phyloP scores from a whole-genome alignment of 768 basidiomycete species.

The Macrolepiota albuminosa region DNA sequence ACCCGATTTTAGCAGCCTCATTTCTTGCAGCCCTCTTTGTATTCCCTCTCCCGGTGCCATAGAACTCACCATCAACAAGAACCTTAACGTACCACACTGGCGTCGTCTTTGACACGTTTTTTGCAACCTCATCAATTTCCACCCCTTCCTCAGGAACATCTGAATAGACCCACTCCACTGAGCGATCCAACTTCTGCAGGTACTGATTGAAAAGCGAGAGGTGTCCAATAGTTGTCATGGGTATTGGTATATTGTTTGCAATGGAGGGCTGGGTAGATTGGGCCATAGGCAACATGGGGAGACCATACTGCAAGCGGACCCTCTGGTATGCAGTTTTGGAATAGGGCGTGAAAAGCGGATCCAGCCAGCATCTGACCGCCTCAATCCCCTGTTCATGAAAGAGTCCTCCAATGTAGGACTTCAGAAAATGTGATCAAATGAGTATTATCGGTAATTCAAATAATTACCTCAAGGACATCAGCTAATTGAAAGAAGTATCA shows the following conservation, averaged over 20 bases:
- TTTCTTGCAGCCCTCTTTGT: conserved; percentile 80
- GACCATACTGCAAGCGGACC: conserved; percentile 64
- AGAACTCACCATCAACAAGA: conserved; percentile 52
- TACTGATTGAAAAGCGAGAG: conserved; percentile 79
- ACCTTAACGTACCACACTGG: conserved; percentile 73
- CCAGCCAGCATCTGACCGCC: conserved; percentile 55
- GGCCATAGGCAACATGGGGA: conserved; percentile 34
- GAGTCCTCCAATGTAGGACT: conserved; percentile 81
- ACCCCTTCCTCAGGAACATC: conserved; percentile 24
- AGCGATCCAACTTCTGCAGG: conserved; percentile 50
- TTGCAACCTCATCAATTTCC: conserved; percentile 19
- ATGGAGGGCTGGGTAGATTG: conserved; percentile 17
- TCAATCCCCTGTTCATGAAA: conserved; percentile 66
- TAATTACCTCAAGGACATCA: conserved; percentile 70
- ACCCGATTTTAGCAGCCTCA: conserved; percentile 75
- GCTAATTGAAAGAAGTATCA: conserved; percentile 35
- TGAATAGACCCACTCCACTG: conserved; percentile 70
- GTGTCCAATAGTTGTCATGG: conserved; percentile 46
- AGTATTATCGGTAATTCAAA: not conserved
- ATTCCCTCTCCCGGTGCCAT: conserved; percentile 60
- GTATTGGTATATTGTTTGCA: conserved; percentile 13
- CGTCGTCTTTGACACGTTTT: conserved; percentile 53
- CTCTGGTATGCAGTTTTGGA: conserved; percentile 53
- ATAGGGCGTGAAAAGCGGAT: conserved; percentile 60
- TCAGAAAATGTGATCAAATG: conserved; percentile 6